Base-by-base conservation (phyloP, 1,139 yeast species). In the Suhomyces atakaporum region DNA sequence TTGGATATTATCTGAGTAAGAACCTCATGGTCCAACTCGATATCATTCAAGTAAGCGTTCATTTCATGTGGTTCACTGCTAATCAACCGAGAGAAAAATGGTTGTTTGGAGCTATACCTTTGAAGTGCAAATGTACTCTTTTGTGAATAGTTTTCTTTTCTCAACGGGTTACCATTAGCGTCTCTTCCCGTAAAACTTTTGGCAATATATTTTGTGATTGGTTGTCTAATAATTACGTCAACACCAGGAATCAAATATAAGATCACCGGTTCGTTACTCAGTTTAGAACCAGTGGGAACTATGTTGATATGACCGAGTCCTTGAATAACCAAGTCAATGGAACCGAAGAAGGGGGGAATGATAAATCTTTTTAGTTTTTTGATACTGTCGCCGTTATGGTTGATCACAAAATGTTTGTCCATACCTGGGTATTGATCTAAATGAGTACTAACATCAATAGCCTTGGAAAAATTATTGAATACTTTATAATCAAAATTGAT, bases 311-410 rank as follows among this genome's bases (percentile, higher is more conserved):
- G 79, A 0, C 96, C 96, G 11, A 84, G 54, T 36, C 84, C 84
- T 33, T 81, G 77, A 10, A 88, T 51, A 0, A 86, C 86, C 18
- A 87, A 51, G 48, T 85, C 92, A 13, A 84, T 66, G 2, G 79
- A 63, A 0, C 90, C 94, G 35, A 62, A 63, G 46, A 82, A 82
- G n/a, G 86, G 85, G 0, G 90, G 89, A 4, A 83, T 63, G 3
- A 75, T 63, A 42, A 66, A 79, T 36, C 78, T 61, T 2, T 57
- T 65, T 46, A 73, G 53, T 2, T 57, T 49, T 11, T 54, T 51
- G 1, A 70, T 60, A 38, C 60, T 60, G 12, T 53, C 50, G 7
- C 21, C 22, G 5, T 37, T 27, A 25, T 49, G 51, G n/a, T 54
- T 50, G 1, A 69, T 55, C 36, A 63, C 60, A 37, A 75, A 64